Percentiles rank a stretch among this genome's conserved stretches.
These are phyloP conservation scores for Xanthoconium stramineum DNA, from an alignment of 768 basidiomycete species.

Conservation along the genomic window DNA sequence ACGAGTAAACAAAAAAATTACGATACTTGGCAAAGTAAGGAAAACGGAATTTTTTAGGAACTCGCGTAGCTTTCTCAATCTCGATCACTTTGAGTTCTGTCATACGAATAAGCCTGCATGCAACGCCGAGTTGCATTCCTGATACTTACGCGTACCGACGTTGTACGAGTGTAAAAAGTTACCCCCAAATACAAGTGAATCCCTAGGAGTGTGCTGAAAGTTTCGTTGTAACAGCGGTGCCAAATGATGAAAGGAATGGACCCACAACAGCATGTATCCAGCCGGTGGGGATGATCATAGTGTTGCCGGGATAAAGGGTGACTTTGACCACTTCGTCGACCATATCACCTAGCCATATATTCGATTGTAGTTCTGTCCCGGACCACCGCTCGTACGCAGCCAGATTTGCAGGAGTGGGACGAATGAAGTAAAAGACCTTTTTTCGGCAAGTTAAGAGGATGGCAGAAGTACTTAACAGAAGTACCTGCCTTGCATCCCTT, in stretches of 20 bases:
- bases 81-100: conserved; percentile 84
- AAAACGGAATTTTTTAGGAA: conserved; percentile 89
- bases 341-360: conserved; percentile 89
- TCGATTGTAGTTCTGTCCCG: conserved; percentile 84
- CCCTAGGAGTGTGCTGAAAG: conserved; percentile 78
- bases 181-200: conserved; percentile 94
- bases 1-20: conserved; percentile 19
- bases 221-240: neutral
- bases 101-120: conserved; percentile 8
- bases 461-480: neutral
- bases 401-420: conserved; percentile 81
- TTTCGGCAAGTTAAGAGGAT: neutral
- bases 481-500: conserved; percentile 70
- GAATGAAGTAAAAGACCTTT: conserved; percentile 95
- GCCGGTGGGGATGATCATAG: conserved; percentile 93
- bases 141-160: conserved; percentile 71
- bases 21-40: conserved; percentile 73
- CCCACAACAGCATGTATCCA: conserved; percentile 98
- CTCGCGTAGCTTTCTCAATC: conserved; percentile 90
- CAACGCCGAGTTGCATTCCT: neutral
- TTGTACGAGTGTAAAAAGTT: conserved; percentile 96
- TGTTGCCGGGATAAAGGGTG: conserved; percentile 71
- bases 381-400: conserved; percentile 93
- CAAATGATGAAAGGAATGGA: conserved; percentile 4
- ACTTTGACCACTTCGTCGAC: conserved; percentile 90